Evolutionary conservation across 768 basidiomycete species (phyloP).

Genomic region (Steccherinum ochraceum): DNA sequence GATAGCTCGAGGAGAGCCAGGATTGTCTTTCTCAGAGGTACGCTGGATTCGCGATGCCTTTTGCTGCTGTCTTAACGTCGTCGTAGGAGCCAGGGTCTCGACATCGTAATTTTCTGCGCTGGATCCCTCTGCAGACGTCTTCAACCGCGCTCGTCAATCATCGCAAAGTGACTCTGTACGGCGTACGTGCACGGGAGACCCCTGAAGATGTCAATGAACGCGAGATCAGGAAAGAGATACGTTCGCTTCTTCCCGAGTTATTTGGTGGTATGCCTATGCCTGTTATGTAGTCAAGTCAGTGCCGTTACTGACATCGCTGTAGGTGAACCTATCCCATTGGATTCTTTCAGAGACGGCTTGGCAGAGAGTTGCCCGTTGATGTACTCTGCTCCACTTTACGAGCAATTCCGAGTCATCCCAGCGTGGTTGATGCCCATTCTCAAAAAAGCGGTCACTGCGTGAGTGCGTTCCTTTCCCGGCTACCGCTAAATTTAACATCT

Average conservation of each 20-base stretch:
- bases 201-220: constrained; percentile 68
- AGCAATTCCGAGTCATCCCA: constrained; percentile 64
- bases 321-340: constrained; percentile 9
- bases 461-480: constrained; percentile 9
- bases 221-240: constrained; percentile 65
- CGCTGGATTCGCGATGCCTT: no score
- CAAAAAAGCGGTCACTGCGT: constrained; percentile 49
- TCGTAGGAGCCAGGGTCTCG: constrained; percentile 45
- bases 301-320: not conserved
- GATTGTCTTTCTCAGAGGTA: constrained; percentile 50
- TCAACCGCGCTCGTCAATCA: constrained; percentile 59
- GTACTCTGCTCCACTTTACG: constrained; percentile 56
- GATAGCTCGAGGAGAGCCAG: constrained; percentile 71
- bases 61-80: not conserved
- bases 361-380: constrained; percentile 39
- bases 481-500: not conserved
- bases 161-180: constrained; percentile 64
- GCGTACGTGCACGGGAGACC: constrained; percentile 59
- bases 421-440: constrained; percentile 74
- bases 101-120: constrained; percentile 63
- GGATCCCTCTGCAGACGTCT: constrained; percentile 62
- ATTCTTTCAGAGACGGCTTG: constrained; percentile 10
- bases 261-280: constrained; percentile 48
- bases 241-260: constrained; percentile 54
- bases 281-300: no score